Evolutionary conservation across 2,329 filamentous ascomycete genomes (phyloP), one percentile per base, ranked within the genome.

Genomic region (Aquanectria penicillioides): DNA sequence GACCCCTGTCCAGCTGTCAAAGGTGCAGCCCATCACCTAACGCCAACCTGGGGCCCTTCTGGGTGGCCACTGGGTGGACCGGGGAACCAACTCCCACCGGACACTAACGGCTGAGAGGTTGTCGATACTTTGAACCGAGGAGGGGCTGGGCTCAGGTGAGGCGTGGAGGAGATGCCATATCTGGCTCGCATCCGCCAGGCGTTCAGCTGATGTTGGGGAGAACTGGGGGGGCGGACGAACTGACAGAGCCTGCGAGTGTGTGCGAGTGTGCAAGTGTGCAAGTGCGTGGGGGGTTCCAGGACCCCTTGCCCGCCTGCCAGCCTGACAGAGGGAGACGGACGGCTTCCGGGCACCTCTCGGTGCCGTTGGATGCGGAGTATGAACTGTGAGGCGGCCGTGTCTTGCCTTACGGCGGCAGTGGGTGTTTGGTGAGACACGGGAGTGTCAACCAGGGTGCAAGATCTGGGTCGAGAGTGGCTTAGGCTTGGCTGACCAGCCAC

Each of bases 371-470:
- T 46, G 41, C 28, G 53, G 53, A 54, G 50, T 38, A 33, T 18
- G 38, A 13, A 47, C 41, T 43, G 57, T 23, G 31, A 59, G 37
- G 43, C 49, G 18, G 40, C 64, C 57, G 37, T 67, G 64, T 63
- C 62, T 69, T 61, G 66, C 64, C 67, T 68, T 69, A 65, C 65
- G 59, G 58, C 62, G 57, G 56, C 57, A 62, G 61, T 54, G 36
- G 44, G 20, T 50, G 55, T 26, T 37, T 66, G 59, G 68, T 70
- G 68, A 70, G 68, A 70, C 68, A 70, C 68, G 68, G 68, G 68
- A 70, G 68, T 70, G 68, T 70, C 68, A 70, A 67, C 68, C 33
- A 59, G 66, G 68, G 61, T 67, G 56, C 61, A 40, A 70, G 62
- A 69, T 69, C 66, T 55, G 53, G 43, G 43, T 40, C 38, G 28